These are phyloP conservation scores for Phytophthora citrophthora DNA, from an alignment of 352 stramenopile genomes.

Conservation along the genomic window DNA sequence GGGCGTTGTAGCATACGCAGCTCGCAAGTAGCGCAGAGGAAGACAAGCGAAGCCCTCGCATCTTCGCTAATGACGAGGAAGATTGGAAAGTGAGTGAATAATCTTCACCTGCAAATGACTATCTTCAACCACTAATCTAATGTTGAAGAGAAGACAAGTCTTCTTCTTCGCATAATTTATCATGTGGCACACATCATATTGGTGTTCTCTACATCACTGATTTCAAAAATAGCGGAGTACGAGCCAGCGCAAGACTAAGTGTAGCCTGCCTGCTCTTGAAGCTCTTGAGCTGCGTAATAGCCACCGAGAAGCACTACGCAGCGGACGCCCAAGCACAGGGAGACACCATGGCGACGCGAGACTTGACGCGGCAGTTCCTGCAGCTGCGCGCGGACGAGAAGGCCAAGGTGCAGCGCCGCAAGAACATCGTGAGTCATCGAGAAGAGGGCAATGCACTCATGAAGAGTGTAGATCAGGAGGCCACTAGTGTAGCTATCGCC, in stretches of 20 bases:
- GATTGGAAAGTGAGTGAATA: conserved; percentile 13
- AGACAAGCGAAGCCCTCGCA: neutral
- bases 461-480: conserved; percentile 53
- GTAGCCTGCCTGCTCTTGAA: neutral
- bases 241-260: conserved; percentile 7
- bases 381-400: conserved; percentile 80
- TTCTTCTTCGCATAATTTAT: too few species aligned
- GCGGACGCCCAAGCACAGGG: neutral
- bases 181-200: neutral
- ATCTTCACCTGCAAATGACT: neutral
- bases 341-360: conserved; percentile 72
- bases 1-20: neutral
- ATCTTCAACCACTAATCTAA: conserved; percentile 26
- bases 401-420: conserved; percentile 83
- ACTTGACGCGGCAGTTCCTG: conserved; percentile 76
- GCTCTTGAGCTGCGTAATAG: neutral
- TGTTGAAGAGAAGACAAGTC: neutral
- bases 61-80: neutral
- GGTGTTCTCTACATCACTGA: neutral
- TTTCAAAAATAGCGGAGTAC: neutral
- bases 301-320: neutral
- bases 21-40: conserved; percentile 1
- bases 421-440: conserved; percentile 81
- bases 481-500: conserved; percentile 44
- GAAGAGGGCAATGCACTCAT: conserved; percentile 79